Percentiles rank a stretch among this genome's conserved stretches.
Evolutionary conservation across 805 yeast species (phyloP).

Genomic region (Ogataea ramenticola): DNA sequence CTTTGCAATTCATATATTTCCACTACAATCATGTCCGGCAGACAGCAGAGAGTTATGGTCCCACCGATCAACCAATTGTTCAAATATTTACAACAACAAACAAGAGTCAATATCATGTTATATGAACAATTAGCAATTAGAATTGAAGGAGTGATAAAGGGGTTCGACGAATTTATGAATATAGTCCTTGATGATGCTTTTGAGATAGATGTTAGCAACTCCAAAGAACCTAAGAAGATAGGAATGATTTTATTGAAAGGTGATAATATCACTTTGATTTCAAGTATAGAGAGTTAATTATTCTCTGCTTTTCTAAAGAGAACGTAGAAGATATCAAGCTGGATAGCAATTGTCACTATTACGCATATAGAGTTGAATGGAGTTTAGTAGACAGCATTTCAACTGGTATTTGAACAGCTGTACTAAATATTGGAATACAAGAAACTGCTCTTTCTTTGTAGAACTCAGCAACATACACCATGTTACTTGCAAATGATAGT

Average conservation of each 20-base stretch:
- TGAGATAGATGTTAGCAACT: conserved; percentile 50
- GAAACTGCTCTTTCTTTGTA: too few species aligned
- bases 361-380: too few species aligned
- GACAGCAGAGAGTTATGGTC: conserved; percentile 48
- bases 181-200: conserved; percentile 51
- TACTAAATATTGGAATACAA: too few species aligned
- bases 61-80: conserved; percentile 93
- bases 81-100: conserved; percentile 76
- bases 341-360: too few species aligned
- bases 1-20: too few species aligned
- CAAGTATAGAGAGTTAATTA: conserved; percentile 15
- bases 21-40: conserved; percentile 30
- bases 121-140: conserved; percentile 75
- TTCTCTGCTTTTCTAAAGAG: background rate
- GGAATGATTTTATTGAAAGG: conserved; percentile 86
- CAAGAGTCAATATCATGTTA: conserved; percentile 79
- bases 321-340: too few species aligned
- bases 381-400: too few species aligned
- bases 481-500: too few species aligned
- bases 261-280: conserved; percentile 81
- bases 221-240: conserved; percentile 35
- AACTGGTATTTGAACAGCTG: too few species aligned
- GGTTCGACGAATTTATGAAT: conserved; percentile 98
- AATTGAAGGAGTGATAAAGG: conserved; percentile 77
- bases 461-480: too few species aligned